Evolutionary conservation across 108 stramenopile species (phyloP).

Genomic region (Cylindrotheca closterium): DNA sequence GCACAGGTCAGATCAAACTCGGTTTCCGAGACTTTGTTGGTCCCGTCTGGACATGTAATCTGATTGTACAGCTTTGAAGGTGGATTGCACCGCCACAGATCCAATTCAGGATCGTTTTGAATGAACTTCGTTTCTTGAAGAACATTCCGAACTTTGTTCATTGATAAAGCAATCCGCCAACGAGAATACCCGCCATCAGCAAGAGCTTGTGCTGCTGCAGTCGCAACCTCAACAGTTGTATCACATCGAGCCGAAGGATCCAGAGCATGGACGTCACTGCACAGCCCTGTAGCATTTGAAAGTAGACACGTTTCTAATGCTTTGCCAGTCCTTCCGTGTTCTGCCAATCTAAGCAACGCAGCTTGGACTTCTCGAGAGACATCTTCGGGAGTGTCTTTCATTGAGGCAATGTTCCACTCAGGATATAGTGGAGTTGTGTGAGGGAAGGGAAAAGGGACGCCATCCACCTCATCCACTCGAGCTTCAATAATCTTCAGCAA

Average conservation of each 20-base stretch:
- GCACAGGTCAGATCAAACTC: constrained; percentile 10
- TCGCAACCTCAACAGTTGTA: constrained; percentile 10
- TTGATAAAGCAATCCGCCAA: constrained; percentile 25
- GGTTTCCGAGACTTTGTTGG: not conserved
- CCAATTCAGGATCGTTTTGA: not conserved
- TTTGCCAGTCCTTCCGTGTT: constrained; percentile 10
- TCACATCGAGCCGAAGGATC: constrained; percentile 8
- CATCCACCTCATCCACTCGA: constrained; percentile 10
- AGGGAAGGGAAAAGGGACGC: constrained; percentile 32
- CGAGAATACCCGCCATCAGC: constrained; percentile 13
- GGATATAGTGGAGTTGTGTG: constrained; percentile 28
- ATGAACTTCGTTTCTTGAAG: constrained; percentile 32
- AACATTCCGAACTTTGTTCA: constrained; percentile 35
- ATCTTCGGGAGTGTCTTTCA: constrained; percentile 24
- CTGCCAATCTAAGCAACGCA: constrained; percentile 16
- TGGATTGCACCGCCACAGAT: constrained; percentile 17
- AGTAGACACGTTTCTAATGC: constrained; percentile 4
- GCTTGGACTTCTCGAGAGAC: constrained; percentile 31
- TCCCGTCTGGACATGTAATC: constrained; percentile 29
- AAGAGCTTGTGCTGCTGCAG: not conserved
- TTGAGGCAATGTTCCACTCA: constrained; percentile 41
- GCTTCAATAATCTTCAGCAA: not conserved
- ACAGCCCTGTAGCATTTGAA: not conserved
- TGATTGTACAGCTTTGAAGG: constrained; percentile 25
- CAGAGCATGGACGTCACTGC: not conserved